Base-by-base conservation (phyloP, 306 rosid genomes). In the Cicer yamashitae region DNA sequence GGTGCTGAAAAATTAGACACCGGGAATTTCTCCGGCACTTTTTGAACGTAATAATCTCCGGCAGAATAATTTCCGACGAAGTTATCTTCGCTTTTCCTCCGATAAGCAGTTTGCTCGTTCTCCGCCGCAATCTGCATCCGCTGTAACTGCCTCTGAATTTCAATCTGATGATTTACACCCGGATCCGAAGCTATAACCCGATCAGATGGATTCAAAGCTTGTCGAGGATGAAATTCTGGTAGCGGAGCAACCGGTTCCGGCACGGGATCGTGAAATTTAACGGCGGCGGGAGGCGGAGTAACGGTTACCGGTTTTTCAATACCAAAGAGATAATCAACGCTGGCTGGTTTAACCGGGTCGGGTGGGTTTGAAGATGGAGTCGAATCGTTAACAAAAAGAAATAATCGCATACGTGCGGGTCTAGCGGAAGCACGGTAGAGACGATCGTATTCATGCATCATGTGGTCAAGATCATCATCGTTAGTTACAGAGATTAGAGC, bases 361-460 rank as follows among this genome's bases (percentile, higher is more conserved):
- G 82, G 76, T 0, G 62, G 7, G 54, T 51, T 22, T 12, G 84
- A 48, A 18, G 44, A 13, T 0, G 70, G 11, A 34, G 1, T 39
- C 0, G 75, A 10, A 11, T 78, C 76, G 5, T 63, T 59, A 0
- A 81, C 52, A 50, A 91, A 90, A 40, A 94, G 86, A 70, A 94
- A 94, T 6, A 94, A 76, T 63, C 98, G 79, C 96, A 94, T 91
- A 43, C 98, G 71, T 6, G 96, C 88, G 0, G 96, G 96, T 74
- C 66, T 87, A 37, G 85, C 85, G 0, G 97, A 86, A 53, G 87
- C 77, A 1, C 98, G 90, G 63, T 77, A 90, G 71, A 91, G 91
- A 12, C 98, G 98, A 71, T 94, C 98, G 57, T 86, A 94, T 81
- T 94, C 98, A 65, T 87, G 93, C 98, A 94, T 94, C 98, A 94